phyloP scores from a whole-genome alignment of 805 yeast species.

The Saccharomyces paradoxus region DNA sequence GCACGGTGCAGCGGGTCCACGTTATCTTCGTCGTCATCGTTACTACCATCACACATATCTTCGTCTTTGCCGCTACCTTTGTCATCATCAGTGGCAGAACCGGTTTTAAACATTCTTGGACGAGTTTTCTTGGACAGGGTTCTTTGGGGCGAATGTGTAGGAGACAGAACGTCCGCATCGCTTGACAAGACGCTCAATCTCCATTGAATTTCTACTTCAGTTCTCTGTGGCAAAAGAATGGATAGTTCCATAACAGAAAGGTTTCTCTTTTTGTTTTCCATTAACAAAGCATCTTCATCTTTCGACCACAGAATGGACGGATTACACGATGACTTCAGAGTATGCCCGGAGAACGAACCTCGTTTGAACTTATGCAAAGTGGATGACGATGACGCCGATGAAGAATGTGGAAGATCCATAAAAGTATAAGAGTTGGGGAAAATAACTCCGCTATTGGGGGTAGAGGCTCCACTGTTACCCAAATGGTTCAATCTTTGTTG shows the following conservation, averaged over 20 bases:
- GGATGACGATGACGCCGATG: constrained; percentile 1
- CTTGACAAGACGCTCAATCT: constrained; percentile 41
- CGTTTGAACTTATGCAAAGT: background rate
- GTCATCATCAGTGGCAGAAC: constrained; percentile 2
- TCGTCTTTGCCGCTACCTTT: constrained; percentile 5
- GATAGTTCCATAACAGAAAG: constrained; percentile 65
- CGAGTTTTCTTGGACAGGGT: background rate
- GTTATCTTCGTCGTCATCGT: constrained; percentile 13
- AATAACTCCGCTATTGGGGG: background rate
- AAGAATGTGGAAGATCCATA: constrained; percentile 14
- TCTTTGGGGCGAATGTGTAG: constrained; percentile 16
- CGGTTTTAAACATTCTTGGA: background rate
- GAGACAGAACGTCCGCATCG: constrained; percentile 2
- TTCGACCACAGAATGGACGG: constrained; percentile 32
- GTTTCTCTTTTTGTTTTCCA: constrained; percentile 47
- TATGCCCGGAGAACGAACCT: background rate
- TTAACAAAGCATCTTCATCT: constrained; percentile 66
- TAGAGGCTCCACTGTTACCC: background rate
- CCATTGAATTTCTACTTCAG: constrained; percentile 65
- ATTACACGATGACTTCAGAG: constrained; percentile 4
- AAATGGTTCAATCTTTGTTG: constrained; percentile 1
- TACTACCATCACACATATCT: constrained; percentile 4
- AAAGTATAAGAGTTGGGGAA: constrained; percentile 12
- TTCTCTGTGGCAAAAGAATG: constrained; percentile 60
- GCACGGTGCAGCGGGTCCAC: constrained; percentile 11